phyloP scores from a whole-genome alignment of 2,329 filamentous ascomycete species.

The Fusarium mundagurra region DNA sequence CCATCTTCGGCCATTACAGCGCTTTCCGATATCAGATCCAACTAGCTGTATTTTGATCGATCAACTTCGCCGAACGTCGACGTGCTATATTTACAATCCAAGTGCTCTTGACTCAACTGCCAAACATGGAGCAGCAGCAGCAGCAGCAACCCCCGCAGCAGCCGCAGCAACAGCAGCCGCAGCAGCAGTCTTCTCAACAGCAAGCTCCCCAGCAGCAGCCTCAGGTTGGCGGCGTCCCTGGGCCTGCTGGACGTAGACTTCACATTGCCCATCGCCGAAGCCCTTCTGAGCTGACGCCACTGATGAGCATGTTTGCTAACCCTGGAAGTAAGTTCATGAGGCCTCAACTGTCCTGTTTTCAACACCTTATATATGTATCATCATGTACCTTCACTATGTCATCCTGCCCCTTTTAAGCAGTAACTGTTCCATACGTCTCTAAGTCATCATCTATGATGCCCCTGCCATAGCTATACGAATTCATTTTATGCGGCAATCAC shows the following conservation, averaged over 20 bases:
- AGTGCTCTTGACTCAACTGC: slow-evolving; percentile 57
- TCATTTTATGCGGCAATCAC: slow-evolving; percentile 10
- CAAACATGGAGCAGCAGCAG: slow-evolving; percentile 67
- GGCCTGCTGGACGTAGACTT: slow-evolving; percentile 86
- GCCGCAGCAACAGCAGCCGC: slow-evolving; percentile 61
- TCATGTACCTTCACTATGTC: slow-evolving; percentile 6
- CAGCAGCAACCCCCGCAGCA: slow-evolving; percentile 66
- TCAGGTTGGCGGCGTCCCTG: slow-evolving; percentile 68
- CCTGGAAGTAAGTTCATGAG: slow-evolving; percentile 67
- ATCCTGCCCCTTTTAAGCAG: neutral
- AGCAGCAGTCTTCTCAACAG: slow-evolving; percentile 68
- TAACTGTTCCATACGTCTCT: neutral
- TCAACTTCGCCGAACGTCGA: slow-evolving; percentile 49
- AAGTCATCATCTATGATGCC: neutral
- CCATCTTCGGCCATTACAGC: slow-evolving; percentile 37
- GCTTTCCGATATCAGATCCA: slow-evolving; percentile 37
- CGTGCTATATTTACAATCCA: slow-evolving; percentile 44
- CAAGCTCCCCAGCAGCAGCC: slow-evolving; percentile 58
- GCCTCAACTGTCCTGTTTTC: slow-evolving; percentile 1
- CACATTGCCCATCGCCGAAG: slow-evolving; percentile 98
- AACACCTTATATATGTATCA: neutral
- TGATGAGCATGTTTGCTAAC: slow-evolving; percentile 90
- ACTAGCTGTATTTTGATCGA: slow-evolving; percentile 36
- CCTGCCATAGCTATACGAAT: neutral
- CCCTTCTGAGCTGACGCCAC: slow-evolving; percentile 94